Conservation (phyloP, 352 stramenopile species). For the Phytophthora hybrid region DNA sequence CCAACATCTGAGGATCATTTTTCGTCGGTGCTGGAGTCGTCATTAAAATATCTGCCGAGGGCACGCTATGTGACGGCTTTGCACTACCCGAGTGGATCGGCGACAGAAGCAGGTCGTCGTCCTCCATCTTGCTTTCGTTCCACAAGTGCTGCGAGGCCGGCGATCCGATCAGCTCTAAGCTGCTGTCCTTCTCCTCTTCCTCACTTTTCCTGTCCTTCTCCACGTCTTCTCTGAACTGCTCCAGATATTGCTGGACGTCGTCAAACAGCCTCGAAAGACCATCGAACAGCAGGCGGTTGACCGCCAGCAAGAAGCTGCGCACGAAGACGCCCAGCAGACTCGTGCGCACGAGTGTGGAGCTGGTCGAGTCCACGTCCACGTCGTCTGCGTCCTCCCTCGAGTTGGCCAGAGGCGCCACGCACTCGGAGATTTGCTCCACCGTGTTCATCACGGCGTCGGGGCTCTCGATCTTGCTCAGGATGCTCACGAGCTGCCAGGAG, state of each 20-base stretch:
- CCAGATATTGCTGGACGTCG: slow-evolving; percentile 62
- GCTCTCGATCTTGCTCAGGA: slow-evolving; percentile 65
- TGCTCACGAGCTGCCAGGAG: slow-evolving; percentile 53
- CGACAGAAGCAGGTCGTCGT: slow-evolving; percentile 47
- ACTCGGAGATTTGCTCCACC: slow-evolving; percentile 73
- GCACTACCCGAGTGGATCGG: slow-evolving; percentile 37
- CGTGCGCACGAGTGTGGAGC: slow-evolving; percentile 51
- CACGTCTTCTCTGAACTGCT: slow-evolving; percentile 52
- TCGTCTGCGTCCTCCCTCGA: slow-evolving; percentile 27
- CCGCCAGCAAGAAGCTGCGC: slow-evolving; percentile 66
- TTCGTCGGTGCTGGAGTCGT: slow-evolving; percentile 30
- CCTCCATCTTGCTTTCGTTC: slow-evolving; percentile 35
- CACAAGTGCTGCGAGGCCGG: slow-evolving; percentile 39
- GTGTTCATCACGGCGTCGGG: slow-evolving; percentile 71
- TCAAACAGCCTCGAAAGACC: slow-evolving; percentile 76
- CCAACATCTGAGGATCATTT: slow-evolving; percentile 11
- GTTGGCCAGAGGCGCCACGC: slow-evolving; percentile 51
- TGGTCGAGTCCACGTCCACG: slow-evolving; percentile 52
- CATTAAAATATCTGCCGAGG: slow-evolving; percentile 16
- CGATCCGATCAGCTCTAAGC: slow-evolving; percentile 33
- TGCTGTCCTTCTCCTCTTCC: slow-evolving; percentile 27
- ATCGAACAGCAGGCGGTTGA: slow-evolving; percentile 74
- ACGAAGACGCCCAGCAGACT: slow-evolving; percentile 79
- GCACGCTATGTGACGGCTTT: slow-evolving; percentile 16
- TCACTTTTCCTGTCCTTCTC: slow-evolving; percentile 27